Evolutionary conservation across 2,329 filamentous ascomycete species (phyloP).

Genomic region (Trichophyton verrucosum): DNA sequence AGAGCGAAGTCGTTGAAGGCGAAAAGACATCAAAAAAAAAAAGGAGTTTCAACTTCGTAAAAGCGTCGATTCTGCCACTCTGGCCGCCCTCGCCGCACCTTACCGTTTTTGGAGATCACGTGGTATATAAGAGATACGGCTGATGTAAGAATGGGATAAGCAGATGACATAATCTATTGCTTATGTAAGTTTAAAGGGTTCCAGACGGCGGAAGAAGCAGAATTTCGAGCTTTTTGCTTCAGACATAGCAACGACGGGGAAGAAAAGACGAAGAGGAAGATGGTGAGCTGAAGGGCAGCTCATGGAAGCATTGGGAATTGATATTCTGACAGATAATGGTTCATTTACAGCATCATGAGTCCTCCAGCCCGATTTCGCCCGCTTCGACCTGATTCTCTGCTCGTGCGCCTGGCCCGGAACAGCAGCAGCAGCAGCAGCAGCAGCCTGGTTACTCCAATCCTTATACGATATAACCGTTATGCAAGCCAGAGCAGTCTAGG

Average conservation of each 20-base stretch:
- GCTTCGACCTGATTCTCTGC: not conserved
- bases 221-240: not conserved
- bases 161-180: not conserved
- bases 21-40: not conserved
- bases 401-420: not conserved
- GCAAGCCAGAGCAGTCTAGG: slow-evolving; percentile 45
- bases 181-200: not conserved
- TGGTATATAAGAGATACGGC: not conserved
- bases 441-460: not conserved
- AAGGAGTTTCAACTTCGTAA: not conserved
- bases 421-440: not conserved
- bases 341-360: slow-evolving; percentile 1
- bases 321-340: not conserved
- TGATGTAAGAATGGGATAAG: not conserved
- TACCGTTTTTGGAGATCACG: not conserved
- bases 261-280: not conserved
- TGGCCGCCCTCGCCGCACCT: not conserved
- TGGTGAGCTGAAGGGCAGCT: not conserved
- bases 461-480: slow-evolving; percentile 31
- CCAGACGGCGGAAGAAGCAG: not conserved
- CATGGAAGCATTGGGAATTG: not conserved
- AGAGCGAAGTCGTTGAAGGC: not conserved
- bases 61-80: slow-evolving; percentile 1
- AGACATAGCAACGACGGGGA: not conserved
- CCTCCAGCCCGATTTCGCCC: not conserved